Percentiles rank a stretch among this genome's conserved stretches.
Evolutionary conservation across 164 flowering plant genomes (phyloP).

Genomic region (Houttuynia cordata): DNA sequence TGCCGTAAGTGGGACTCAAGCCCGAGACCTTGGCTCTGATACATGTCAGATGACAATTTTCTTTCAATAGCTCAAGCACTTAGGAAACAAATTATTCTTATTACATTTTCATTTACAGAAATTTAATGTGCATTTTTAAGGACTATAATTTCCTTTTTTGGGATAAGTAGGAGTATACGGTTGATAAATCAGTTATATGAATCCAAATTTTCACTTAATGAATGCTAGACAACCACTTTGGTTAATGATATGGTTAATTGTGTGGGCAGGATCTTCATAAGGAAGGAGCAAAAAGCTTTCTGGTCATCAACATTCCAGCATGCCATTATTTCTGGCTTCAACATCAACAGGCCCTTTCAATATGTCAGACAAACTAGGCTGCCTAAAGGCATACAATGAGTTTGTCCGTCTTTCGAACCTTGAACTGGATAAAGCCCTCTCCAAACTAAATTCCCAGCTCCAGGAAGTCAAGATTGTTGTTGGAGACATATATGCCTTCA

Average conservation of each 20-base stretch:
- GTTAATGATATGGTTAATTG: neutral
- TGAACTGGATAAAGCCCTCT: constrained; percentile 9
- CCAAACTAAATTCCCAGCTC: constrained; percentile 2
- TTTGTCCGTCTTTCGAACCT: constrained; percentile 6
- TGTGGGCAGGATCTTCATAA: constrained; percentile 13
- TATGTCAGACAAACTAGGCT: constrained; percentile 14
- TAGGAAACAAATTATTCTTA: too few species aligned
- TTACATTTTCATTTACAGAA: too few species aligned
- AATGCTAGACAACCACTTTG: neutral
- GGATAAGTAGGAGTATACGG: too few species aligned
- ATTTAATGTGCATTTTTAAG: too few species aligned
- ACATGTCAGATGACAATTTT: too few species aligned
- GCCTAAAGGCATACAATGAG: constrained; percentile 14
- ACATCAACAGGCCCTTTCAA: constrained; percentile 13
- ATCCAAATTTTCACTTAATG: neutral
- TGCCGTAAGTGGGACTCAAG: too few species aligned
- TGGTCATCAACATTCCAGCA: constrained; percentile 15
- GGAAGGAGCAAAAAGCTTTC: constrained; percentile 16
- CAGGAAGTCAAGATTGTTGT: constrained; percentile 4
- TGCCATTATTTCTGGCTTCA: constrained; percentile 4
- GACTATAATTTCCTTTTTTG: too few species aligned
- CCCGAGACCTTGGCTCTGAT: too few species aligned
- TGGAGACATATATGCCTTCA: constrained; percentile 12
- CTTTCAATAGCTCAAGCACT: too few species aligned
- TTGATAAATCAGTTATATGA: neutral